Evolutionary conservation across 148 eudicot species (phyloP), one percentile per base, ranked within the genome.

Genomic region (Amaranthus palmeri): DNA sequence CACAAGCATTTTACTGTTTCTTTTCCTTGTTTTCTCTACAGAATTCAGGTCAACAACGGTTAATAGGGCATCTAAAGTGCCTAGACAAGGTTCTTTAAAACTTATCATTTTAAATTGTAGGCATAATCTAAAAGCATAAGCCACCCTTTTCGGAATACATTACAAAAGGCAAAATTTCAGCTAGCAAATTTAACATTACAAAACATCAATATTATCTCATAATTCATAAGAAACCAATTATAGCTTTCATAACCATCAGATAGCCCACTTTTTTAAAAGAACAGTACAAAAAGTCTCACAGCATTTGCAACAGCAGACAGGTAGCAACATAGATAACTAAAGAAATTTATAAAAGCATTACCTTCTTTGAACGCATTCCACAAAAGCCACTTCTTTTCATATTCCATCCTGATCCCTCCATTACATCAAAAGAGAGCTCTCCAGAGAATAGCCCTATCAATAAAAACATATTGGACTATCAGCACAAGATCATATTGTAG

Each of bases 291-390:
- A 70, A 36, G 54, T 68, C 68, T 25, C 36, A 15, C 12, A 25
- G 54, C 25, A 70, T 3, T 54, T 25, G 46, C 10, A 53, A 76
- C 9, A 10, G 46, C 14, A 44, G 47, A 11, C 42, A 68, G 15
- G 0, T 25, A 25, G 36, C 2, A 25, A 25, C 36, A n/a, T 67
- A 59, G 10, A 57, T 52, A 54, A 5, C 6, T 62, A 10, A 3
- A 63, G 60, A 36, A 44, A 8, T 17, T 66, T 48, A 55, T 55
- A 61, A 70, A 47, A 45, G 25, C n/a, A 66, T 79, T 74, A 93
- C 98, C 98, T 88, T 93, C 85, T 89, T 93, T 64, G 98, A 91
- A 68, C 98, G 92, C 98, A 93, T 93, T 70, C 98, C 98, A 77
- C 98, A 93, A 72, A 93, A 93, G 81, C 98, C 98, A 79, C 97